phyloP scores from a whole-genome alignment of 2,329 filamentous ascomycete genomes.

The Massarina eburnea region DNA sequence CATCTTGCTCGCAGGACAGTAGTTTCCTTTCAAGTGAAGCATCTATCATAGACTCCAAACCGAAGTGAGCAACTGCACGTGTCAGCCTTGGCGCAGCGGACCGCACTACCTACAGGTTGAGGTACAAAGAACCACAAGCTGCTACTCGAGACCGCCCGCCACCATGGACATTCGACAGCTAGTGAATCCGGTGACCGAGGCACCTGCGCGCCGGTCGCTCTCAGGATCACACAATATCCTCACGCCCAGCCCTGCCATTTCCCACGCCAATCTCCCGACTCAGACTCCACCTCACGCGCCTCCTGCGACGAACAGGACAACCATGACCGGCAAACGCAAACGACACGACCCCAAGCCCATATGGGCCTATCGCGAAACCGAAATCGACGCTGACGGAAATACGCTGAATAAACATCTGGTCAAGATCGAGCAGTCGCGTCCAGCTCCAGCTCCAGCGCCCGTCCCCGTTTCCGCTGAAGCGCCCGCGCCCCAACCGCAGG shows the following conservation, averaged over 20 bases:
- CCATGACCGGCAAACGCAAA: slow-evolving; percentile 38
- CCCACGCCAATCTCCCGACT: slow-evolving; percentile 31
- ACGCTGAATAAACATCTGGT: slow-evolving; percentile 24
- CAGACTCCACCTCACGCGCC: too few relatives aligned
- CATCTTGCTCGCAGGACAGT: too few relatives aligned
- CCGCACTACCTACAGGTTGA: neutral
- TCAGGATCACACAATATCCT: slow-evolving; percentile 30
- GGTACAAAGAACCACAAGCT: slow-evolving; percentile 11
- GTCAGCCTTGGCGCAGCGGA: neutral
- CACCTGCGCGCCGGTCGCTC: slow-evolving; percentile 34
- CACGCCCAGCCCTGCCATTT: slow-evolving; percentile 30
- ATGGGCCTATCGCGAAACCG: slow-evolving; percentile 35
- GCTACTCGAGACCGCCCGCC: slow-evolving; percentile 18
- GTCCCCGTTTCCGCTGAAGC: slow-evolving; percentile 5
- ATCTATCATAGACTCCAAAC: too few relatives aligned
- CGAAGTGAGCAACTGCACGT: neutral
- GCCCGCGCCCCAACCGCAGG: slow-evolving; percentile 20
- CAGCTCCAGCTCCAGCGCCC: slow-evolving; percentile 16
- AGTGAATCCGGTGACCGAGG: slow-evolving; percentile 36
- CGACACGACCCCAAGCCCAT: slow-evolving; percentile 40
- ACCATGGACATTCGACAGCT: slow-evolving; percentile 41
- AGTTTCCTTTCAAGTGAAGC: too few relatives aligned
- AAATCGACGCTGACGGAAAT: slow-evolving; percentile 16
- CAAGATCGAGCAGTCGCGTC: slow-evolving; percentile 24
- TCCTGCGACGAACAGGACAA: slow-evolving; percentile 20